Evolutionary conservation across 768 basidiomycete genomes (phyloP).

Genomic region (Collybiopsis confluens): DNA sequence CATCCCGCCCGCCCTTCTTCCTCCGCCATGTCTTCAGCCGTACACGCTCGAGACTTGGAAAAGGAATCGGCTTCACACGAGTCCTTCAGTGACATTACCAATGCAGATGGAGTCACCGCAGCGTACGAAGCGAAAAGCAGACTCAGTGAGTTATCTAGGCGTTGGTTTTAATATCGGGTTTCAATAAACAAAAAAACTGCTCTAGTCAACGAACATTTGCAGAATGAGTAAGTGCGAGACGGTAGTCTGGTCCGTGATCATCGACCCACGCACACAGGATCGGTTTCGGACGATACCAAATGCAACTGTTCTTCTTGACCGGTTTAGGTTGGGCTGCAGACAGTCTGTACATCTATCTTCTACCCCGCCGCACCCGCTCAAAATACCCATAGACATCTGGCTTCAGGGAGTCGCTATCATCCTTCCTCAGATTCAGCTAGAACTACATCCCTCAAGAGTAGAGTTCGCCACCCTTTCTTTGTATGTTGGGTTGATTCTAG

Average conservation of each 20-base stretch:
- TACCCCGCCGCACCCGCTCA: not conserved
- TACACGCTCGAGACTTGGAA: too few species aligned
- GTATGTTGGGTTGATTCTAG: constrained; percentile 45
- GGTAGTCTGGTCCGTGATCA: not conserved
- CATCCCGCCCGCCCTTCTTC: too few species aligned
- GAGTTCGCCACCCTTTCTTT: constrained; percentile 44
- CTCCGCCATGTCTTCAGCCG: too few species aligned
- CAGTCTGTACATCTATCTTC: constrained; percentile 27
- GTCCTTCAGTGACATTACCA: too few species aligned
- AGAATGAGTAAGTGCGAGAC: constrained; percentile 34
- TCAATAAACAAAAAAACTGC: not conserved
- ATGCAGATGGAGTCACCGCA: too few species aligned
- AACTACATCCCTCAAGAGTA: constrained; percentile 36
- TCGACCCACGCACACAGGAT: constrained; percentile 25
- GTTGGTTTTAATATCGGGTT: too few species aligned
- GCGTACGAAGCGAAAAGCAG: too few species aligned
- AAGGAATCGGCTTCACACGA: too few species aligned
- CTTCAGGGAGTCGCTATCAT: constrained; percentile 45
- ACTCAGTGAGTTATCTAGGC: too few species aligned
- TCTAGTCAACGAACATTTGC: constrained; percentile 41
- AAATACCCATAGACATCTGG: constrained; percentile 31
- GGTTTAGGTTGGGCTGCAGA: constrained; percentile 49
- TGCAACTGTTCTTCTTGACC: constrained; percentile 40
- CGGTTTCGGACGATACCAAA: constrained; percentile 47
- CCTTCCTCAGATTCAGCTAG: constrained; percentile 38